Evolutionary conservation across 139 green algal species (phyloP).

Genomic region (Tetradesmus obliquus): DNA sequence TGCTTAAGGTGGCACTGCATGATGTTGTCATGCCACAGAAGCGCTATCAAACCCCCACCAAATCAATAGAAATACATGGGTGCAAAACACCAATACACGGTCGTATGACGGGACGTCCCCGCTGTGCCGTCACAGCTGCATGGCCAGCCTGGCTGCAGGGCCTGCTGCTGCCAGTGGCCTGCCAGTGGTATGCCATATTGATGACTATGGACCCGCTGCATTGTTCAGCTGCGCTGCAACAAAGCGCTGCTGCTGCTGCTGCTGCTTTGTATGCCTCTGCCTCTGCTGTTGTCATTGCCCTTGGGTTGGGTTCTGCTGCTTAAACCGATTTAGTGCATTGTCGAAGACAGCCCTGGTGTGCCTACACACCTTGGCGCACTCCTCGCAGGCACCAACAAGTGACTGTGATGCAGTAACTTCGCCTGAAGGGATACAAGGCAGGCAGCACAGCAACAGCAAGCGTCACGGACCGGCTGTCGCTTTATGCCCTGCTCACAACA

Average conservation of each 20-base stretch:
- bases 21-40: not conserved
- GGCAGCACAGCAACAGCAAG: not conserved
- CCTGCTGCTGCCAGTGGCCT: no score
- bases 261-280: not conserved
- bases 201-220: no score
- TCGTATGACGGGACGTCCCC: no score
- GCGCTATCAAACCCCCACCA: no score
- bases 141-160: no score
- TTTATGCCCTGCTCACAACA: not conserved
- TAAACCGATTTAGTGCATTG: conserved; percentile 24
- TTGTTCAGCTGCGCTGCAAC: not conserved
- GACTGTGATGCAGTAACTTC: conserved; percentile 67
- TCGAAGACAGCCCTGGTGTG: conserved; percentile 62
- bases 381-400: conserved; percentile 57
- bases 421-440: conserved; percentile 48
- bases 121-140: no score
- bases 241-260: not conserved
- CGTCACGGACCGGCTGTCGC: not conserved
- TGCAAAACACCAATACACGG: no score
- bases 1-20: not conserved
- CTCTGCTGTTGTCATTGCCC: not conserved
- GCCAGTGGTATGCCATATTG: no score
- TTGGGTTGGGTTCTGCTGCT: not conserved
- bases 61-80: no score
- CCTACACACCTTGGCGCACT: conserved; percentile 62